Evolutionary conservation across 1,139 yeast genomes (phyloP).

Genomic region (Kodamaea plutei): DNA sequence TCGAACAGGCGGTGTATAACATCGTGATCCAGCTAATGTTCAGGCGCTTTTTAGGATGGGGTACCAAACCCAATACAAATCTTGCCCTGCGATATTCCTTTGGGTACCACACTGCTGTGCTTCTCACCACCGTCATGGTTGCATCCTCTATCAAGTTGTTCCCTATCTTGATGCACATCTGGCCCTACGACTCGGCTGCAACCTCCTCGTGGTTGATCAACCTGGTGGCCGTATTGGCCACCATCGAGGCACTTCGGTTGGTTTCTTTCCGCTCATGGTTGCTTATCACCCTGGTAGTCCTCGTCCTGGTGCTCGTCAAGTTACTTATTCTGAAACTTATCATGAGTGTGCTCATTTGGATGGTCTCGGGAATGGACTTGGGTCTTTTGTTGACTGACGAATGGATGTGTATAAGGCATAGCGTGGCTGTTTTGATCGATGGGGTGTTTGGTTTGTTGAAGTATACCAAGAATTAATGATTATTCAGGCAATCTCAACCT

Average conservation of each 20-base stretch:
- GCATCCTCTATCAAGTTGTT: conserved; percentile 78
- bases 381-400: conserved; percentile 9
- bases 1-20: conserved; percentile 58
- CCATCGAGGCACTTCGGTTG: conserved; percentile 62
- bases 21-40: conserved; percentile 40
- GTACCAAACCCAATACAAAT: conserved; percentile 17
- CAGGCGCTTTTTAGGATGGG: conserved; percentile 34
- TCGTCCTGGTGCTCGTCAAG: conserved; percentile 9
- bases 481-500: too few species aligned
- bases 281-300: conserved; percentile 25
- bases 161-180: conserved; percentile 90
- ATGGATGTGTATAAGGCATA: conserved; percentile 4
- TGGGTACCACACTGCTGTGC: conserved; percentile 30
- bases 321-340: conserved; percentile 7
- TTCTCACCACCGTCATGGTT: conserved; percentile 66
- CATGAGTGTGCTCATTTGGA: conserved; percentile 9
- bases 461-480: too few species aligned
- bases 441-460: conserved; percentile 1
- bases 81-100: conserved; percentile 15
- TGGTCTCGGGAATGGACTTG: conserved; percentile 8
- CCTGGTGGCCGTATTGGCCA: conserved; percentile 57
- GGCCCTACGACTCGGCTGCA: conserved; percentile 84
- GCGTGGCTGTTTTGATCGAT: conserved; percentile 1
- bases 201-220: conserved; percentile 60
- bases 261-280: conserved; percentile 44